Conservation (phyloP, 2,329 filamentous ascomycete genomes). For the Aspergillus sp. region DNA sequence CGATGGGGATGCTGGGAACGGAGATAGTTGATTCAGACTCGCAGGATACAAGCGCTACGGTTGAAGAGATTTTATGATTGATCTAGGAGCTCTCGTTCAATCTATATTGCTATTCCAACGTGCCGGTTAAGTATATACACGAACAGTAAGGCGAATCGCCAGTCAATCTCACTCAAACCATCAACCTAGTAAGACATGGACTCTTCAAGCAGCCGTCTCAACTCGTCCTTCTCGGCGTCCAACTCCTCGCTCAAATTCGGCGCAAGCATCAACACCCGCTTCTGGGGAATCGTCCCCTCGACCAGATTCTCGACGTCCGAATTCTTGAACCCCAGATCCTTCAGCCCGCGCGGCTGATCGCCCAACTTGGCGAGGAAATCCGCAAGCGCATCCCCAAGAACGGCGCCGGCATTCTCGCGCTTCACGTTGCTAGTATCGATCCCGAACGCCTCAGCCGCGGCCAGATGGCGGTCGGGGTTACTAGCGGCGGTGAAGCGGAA, state of each 20-base stretch:
- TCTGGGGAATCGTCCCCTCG: slow-evolving; percentile 89
- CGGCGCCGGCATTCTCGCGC: slow-evolving; percentile 78
- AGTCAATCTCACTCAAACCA: background rate
- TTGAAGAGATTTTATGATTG: slow-evolving; percentile 1
- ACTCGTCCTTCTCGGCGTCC: slow-evolving; percentile 60
- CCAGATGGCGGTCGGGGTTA: slow-evolving; percentile 84
- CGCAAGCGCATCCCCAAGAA: slow-evolving; percentile 71
- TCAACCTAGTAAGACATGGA: slow-evolving; percentile 43
- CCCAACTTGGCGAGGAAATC: slow-evolving; percentile 75
- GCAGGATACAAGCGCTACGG: background rate
- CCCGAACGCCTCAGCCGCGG: slow-evolving; percentile 81
- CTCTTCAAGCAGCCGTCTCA: slow-evolving; percentile 59
- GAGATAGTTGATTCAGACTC: slow-evolving; percentile 8
- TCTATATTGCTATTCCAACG: background rate
- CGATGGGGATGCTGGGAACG: slow-evolving; percentile 23
- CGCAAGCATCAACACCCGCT: slow-evolving; percentile 80
- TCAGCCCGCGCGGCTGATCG: slow-evolving; percentile 81
- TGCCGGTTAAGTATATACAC: too few species aligned
- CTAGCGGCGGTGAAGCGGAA: slow-evolving; percentile 88
- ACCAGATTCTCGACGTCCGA: slow-evolving; percentile 74
- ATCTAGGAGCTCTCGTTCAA: background rate
- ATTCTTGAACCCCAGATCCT: slow-evolving; percentile 66
- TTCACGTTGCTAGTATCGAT: slow-evolving; percentile 83
- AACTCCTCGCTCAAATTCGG: slow-evolving; percentile 66
- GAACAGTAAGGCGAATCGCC: too few species aligned